phyloP scores from a whole-genome alignment of 2,329 filamentous ascomycete species.

The Phialophora chinensis region DNA sequence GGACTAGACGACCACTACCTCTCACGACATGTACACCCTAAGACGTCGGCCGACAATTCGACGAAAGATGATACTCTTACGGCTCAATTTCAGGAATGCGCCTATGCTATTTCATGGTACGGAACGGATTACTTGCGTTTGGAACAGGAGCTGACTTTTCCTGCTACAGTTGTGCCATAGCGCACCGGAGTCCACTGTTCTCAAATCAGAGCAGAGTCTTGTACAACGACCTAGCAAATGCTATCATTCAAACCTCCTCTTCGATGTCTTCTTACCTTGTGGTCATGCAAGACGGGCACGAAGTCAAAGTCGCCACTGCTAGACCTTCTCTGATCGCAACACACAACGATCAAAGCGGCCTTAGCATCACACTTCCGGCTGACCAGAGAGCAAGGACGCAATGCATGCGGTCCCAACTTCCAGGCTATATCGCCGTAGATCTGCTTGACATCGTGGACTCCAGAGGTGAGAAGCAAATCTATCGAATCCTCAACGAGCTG shows the following conservation, averaged over 20 bases:
- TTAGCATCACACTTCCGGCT: constrained; percentile 27
- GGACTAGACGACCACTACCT: constrained; percentile 27
- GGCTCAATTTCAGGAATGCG: constrained; percentile 21
- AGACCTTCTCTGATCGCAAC: constrained; percentile 22
- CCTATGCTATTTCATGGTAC: constrained; percentile 33
- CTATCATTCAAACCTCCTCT: constrained; percentile 21
- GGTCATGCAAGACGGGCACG: constrained; percentile 17
- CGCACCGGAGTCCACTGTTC: constrained; percentile 27
- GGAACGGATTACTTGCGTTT: constrained; percentile 7
- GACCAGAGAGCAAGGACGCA: constrained; percentile 11
- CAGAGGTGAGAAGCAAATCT: constrained; percentile 31
- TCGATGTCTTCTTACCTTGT: constrained; percentile 25
- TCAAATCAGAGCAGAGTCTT: constrained; percentile 20
- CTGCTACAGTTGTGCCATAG: constrained; percentile 28
- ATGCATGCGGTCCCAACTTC: constrained; percentile 27
- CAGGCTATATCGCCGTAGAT: constrained; percentile 24
- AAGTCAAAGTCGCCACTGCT: constrained; percentile 13
- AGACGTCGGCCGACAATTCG: constrained; percentile 20
- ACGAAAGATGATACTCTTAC: constrained; percentile 17
- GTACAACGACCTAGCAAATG: constrained; percentile 20
- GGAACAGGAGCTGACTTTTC: constrained; percentile 10
- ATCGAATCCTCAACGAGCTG: constrained; percentile 32
- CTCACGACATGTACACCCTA: constrained; percentile 15
- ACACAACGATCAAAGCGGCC: constrained; percentile 10
- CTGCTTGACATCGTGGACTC: constrained; percentile 25